Evolutionary conservation across 306 rosid species (phyloP).

Genomic region (Sechiopsis laciniata): DNA sequence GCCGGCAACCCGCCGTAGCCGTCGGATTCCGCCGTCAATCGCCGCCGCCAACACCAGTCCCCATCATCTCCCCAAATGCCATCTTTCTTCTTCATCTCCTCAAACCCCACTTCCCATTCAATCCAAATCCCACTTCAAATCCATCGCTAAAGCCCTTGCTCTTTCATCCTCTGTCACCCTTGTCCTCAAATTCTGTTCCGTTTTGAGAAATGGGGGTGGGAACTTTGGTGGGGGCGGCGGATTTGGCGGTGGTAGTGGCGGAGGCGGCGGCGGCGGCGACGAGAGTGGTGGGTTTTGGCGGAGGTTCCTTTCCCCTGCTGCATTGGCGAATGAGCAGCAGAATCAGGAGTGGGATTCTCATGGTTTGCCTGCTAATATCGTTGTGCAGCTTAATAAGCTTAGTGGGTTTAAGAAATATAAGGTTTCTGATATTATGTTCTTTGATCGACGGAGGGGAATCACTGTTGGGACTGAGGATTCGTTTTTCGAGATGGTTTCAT

Average conservation of each 20-base stretch:
- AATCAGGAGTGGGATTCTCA: slow-evolving; percentile 78
- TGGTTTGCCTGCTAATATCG: slow-evolving; percentile 78
- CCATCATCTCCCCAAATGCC: slow-evolving; percentile 32
- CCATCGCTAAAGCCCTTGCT: slow-evolving; percentile 47
- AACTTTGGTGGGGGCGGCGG: slow-evolving; percentile 28
- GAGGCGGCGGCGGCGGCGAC: slow-evolving; percentile 31
- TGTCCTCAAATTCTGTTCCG: slow-evolving; percentile 29
- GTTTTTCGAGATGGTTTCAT: slow-evolving; percentile 82
- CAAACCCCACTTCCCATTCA: slow-evolving; percentile 27
- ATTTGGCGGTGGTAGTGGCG: slow-evolving; percentile 30
- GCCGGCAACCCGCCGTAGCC: slow-evolving; percentile 23
- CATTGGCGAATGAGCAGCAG: slow-evolving; percentile 65
- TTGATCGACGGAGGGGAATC: slow-evolving; percentile 48
- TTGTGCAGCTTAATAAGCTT: slow-evolving; percentile 66
- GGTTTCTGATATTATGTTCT: slow-evolving; percentile 64
- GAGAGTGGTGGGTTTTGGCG: slow-evolving; percentile 53
- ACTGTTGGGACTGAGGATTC: slow-evolving; percentile 73
- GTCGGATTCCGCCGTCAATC: slow-evolving; percentile 16
- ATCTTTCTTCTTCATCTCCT: slow-evolving; percentile 28
- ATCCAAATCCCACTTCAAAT: slow-evolving; percentile 29
- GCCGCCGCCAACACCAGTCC: slow-evolving; percentile 3
- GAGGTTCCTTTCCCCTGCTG: slow-evolving; percentile 36
- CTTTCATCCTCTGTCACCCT: slow-evolving; percentile 57
- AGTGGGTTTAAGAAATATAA: slow-evolving; percentile 85
- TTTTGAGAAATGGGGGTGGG: slow-evolving; percentile 21